Percentiles rank a stretch among this genome's conserved stretches.
These are phyloP conservation scores for Alopecurus myosuroides DNA, from an alignment of 176 grass and related monocot genomes.

Conservation along the genomic window DNA sequence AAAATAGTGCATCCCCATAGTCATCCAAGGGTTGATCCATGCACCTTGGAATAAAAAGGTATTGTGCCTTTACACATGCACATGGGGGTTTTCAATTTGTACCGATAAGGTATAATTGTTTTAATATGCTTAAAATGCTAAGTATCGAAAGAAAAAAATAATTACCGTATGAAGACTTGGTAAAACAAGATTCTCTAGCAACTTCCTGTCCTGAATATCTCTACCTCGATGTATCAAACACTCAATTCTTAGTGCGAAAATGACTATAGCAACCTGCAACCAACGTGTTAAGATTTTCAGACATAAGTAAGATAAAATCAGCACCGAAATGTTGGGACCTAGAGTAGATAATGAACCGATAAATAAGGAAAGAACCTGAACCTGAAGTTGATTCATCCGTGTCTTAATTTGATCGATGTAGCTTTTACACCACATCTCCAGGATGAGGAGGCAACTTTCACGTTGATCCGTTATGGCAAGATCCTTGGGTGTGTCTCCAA, in stretches of 20 bases:
- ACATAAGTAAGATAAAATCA: background rate
- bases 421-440: constrained; percentile 1
- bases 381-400: background rate
- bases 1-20: background rate
- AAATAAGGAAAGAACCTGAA: background rate
- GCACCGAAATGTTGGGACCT: background rate
- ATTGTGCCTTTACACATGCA: background rate
- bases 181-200: background rate
- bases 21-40: background rate
- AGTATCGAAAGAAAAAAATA: background rate
- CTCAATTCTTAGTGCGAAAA: background rate
- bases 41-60: background rate
- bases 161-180: background rate
- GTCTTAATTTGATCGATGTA: background rate
- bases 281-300: background rate
- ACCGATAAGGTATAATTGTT: background rate
- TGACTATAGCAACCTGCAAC: constrained; percentile 1
- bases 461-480: background rate
- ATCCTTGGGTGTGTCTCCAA: background rate
- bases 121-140: no score
- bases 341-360: background rate
- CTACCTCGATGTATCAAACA: background rate
- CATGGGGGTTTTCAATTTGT: background rate
- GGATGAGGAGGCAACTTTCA: background rate
- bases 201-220: background rate